These are phyloP conservation scores for Suillus sp. DNA, from an alignment of 768 basidiomycete species.

Conservation along the genomic window DNA sequence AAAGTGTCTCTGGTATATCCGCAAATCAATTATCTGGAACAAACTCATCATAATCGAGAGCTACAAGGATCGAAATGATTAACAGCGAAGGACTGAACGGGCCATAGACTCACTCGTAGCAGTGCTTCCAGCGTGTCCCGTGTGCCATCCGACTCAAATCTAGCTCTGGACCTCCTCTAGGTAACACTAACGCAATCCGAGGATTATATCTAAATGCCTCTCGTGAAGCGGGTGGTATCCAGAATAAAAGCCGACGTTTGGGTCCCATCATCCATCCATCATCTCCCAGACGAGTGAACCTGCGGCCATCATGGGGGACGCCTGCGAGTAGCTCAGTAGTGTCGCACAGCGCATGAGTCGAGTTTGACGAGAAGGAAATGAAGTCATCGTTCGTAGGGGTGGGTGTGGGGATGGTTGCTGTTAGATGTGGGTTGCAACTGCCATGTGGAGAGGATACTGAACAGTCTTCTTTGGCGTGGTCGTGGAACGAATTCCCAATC, in stretches of 20 bases:
- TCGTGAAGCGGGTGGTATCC: neutral
- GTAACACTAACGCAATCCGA: neutral
- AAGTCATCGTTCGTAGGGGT: neutral
- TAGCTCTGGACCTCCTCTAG: neutral
- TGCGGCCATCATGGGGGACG: neutral
- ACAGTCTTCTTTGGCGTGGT: neutral
- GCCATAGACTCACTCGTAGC: neutral
- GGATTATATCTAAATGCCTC: neutral
- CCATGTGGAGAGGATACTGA: neutral
- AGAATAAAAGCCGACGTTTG: neutral
- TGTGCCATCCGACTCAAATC: neutral
- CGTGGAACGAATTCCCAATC: neutral
- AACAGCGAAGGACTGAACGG: neutral
- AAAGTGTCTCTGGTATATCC: neutral
- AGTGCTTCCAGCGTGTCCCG: neutral
- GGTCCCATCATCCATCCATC: slow-evolving; percentile 1
- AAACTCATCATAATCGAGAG: neutral
- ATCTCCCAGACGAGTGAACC: neutral
- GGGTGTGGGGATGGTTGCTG: neutral
- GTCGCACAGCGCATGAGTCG: neutral
- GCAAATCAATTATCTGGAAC: neutral
- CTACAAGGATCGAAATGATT: neutral
- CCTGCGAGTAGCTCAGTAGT: neutral
- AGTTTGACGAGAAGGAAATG: slow-evolving; percentile 3
- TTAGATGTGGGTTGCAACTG: no score